Conservation (phyloP, 768 basidiomycete genomes). For the Suillus bovinus region DNA sequence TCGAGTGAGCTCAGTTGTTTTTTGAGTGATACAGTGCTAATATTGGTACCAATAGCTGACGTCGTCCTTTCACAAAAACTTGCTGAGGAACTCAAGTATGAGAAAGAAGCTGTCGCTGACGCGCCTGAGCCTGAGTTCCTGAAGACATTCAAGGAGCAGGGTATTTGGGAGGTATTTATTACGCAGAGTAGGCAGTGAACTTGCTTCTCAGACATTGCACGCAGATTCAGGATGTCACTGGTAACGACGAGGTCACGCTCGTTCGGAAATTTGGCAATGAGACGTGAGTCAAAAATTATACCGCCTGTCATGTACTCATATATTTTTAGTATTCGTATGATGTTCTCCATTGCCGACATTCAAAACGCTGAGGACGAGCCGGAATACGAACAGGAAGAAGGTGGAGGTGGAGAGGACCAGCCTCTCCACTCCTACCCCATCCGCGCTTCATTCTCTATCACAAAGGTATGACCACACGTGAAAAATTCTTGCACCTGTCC, state of each 20-base stretch:
- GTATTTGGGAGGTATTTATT: slow-evolving; percentile 73
- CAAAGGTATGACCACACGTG: slow-evolving; percentile 56
- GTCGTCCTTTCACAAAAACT: slow-evolving; percentile 73
- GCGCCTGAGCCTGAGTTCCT: slow-evolving; percentile 71
- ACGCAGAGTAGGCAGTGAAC: neutral
- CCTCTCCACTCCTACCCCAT: slow-evolving; percentile 58
- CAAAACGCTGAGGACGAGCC: slow-evolving; percentile 47
- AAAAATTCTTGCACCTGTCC: neutral
- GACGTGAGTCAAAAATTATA: slow-evolving; percentile 50
- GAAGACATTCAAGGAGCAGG: slow-evolving; percentile 67
- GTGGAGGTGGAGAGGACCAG: slow-evolving; percentile 31
- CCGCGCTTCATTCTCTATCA: slow-evolving; percentile 79
- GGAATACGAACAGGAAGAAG: slow-evolving; percentile 40
- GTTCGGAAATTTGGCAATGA: slow-evolving; percentile 90
- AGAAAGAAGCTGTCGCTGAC: slow-evolving; percentile 55
- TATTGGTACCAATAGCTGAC: slow-evolving; percentile 51
- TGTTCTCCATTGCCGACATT: slow-evolving; percentile 93
- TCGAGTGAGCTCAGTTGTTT: slow-evolving; percentile 35
- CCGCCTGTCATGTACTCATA: neutral
- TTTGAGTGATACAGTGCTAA: neutral
- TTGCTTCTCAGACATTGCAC: neutral
- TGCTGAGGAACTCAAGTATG: slow-evolving; percentile 82
- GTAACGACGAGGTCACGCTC: slow-evolving; percentile 81
- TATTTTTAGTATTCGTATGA: slow-evolving; percentile 68
- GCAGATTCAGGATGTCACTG: slow-evolving; percentile 68